Conservation (phyloP, 2,329 filamentous ascomycete genomes). For the Penicillium freii region DNA sequence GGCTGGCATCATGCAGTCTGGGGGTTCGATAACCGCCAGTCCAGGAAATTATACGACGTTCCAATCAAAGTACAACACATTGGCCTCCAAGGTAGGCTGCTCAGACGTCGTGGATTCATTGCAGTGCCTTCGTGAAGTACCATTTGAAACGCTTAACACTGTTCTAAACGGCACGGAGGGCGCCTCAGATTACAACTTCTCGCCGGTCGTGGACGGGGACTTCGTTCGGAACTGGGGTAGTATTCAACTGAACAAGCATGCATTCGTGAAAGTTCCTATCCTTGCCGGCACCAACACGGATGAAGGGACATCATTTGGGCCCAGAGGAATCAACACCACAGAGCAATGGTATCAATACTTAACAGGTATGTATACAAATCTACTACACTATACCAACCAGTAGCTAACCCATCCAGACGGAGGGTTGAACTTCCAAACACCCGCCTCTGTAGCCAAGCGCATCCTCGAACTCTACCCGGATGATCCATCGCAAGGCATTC, state of each 20-base stretch:
- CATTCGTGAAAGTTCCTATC: constrained; percentile 64
- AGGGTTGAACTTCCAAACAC: constrained; percentile 22
- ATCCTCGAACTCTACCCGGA: constrained; percentile 56
- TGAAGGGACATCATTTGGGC: constrained; percentile 60
- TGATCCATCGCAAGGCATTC: constrained; percentile 50
- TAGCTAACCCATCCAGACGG: constrained; percentile 24
- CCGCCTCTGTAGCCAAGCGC: constrained; percentile 32
- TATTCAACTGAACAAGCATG: constrained; percentile 55
- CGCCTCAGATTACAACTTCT: constrained; percentile 35
- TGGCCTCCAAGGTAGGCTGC: constrained; percentile 62
- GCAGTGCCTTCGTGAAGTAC: constrained; percentile 61
- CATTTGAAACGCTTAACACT: constrained; percentile 59
- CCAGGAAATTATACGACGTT: constrained; percentile 40
- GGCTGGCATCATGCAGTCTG: constrained; percentile 52
- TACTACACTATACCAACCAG: background rate
- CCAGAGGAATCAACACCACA: constrained; percentile 54
- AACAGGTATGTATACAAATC: constrained; percentile 20
- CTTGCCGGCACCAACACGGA: constrained; percentile 64
- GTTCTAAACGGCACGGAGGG: constrained; percentile 48
- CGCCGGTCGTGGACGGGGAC: constrained; percentile 56
- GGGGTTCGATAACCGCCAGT: constrained; percentile 51
- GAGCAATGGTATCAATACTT: constrained; percentile 51
- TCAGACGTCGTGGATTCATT: constrained; percentile 56
- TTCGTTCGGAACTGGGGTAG: constrained; percentile 55
- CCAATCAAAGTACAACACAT: constrained; percentile 57